Evolutionary conservation across 768 basidiomycete genomes (phyloP).

Genomic region (Mycena metata): DNA sequence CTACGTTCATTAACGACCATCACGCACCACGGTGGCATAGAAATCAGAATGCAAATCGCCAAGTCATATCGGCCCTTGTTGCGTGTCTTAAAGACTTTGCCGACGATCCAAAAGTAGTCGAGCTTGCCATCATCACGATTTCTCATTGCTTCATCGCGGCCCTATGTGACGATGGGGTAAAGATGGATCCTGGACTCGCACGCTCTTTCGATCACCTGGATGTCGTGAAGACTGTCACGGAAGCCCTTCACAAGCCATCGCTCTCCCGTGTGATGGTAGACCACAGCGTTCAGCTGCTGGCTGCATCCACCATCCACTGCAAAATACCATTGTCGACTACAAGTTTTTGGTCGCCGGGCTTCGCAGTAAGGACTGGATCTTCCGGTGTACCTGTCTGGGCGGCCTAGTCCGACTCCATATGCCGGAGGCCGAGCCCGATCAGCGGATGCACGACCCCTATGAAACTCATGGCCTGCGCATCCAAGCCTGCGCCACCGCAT

Average conservation of each 20-base stretch:
- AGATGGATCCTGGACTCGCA: conserved; percentile 53
- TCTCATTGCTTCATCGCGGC: conserved; percentile 65
- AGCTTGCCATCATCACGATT: conserved; percentile 65
- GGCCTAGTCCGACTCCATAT: conserved; percentile 66
- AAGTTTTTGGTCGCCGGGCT: conserved; percentile 69
- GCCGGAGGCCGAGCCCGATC: conserved; percentile 59
- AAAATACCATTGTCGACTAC: conserved; percentile 58
- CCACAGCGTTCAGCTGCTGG: conserved; percentile 66
- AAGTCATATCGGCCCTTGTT: conserved; percentile 57
- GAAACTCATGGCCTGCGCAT: conserved; percentile 54
- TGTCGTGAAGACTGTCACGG: conserved; percentile 59
- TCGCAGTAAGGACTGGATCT: conserved; percentile 67
- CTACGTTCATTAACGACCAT: conserved; percentile 69
- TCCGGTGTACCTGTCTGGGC: conserved; percentile 64
- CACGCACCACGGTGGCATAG: conserved; percentile 71
- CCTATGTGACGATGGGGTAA: conserved; percentile 53
- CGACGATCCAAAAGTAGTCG: conserved; percentile 63
- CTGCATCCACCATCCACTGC: conserved; percentile 60
- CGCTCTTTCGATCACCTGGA: conserved; percentile 58
- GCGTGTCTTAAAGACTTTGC: conserved; percentile 63
- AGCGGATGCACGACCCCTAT: conserved; percentile 63
- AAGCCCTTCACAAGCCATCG: conserved; percentile 58
- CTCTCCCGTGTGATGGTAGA: conserved; percentile 59
- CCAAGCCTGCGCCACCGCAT: conserved; percentile 62
- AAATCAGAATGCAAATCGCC: conserved; percentile 66